These are phyloP conservation scores for Colletotrichum sp. DNA, from an alignment of 2,329 filamentous ascomycete genomes.

Conservation along the genomic window DNA sequence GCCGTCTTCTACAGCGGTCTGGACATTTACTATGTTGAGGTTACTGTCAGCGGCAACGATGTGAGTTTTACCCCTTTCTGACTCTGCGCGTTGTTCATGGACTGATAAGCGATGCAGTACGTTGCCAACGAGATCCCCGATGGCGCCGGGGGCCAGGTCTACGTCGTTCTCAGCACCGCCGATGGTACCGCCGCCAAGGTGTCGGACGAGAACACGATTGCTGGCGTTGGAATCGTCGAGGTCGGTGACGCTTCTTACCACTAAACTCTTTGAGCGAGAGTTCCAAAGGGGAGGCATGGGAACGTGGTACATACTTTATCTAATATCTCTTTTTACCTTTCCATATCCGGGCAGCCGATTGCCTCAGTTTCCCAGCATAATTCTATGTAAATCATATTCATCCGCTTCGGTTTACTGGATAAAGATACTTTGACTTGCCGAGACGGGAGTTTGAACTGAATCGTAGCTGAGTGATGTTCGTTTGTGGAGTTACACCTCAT, in stretches of 20 bases:
- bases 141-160: conserved; percentile 42
- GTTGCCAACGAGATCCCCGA: conserved; percentile 28
- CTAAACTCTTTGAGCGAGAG: background rate
- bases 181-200: conserved; percentile 32
- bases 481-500: background rate
- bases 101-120: conserved; percentile 7
- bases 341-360: background rate
- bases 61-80: conserved; percentile 23
- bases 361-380: background rate
- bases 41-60: background rate
- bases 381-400: background rate
- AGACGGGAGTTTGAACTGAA: background rate
- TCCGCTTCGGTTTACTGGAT: background rate
- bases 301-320: background rate
- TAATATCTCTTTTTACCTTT: background rate
- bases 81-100: conserved; percentile 20
- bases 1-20: conserved; percentile 37
- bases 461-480: background rate
- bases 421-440: background rate
- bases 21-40: conserved; percentile 23
- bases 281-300: background rate
- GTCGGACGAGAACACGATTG: conserved; percentile 40
- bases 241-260: background rate
- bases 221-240: conserved; percentile 41
- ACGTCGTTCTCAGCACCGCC: conserved; percentile 41